Conservation (phyloP, 2,329 filamentous ascomycete species). For the Fonsecaea nubica region DNA sequence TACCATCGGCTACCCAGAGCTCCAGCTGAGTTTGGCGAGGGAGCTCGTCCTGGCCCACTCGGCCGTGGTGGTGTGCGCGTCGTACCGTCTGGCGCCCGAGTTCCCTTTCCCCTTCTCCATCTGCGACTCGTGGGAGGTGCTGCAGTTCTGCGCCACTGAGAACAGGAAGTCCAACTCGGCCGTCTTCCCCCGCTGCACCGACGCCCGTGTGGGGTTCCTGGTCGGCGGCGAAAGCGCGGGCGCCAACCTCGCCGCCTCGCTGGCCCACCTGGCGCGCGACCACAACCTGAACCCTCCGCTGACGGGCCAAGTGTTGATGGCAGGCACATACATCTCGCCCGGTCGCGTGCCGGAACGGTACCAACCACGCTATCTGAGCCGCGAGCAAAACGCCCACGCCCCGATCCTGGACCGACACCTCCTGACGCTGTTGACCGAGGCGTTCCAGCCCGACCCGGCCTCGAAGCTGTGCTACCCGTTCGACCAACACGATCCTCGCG, state of each 20-base stretch:
- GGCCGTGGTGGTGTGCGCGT: conserved; percentile 39
- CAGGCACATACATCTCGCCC: conserved; percentile 46
- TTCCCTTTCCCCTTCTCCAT: conserved; percentile 54
- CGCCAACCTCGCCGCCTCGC: conserved; percentile 49
- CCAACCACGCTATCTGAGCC: conserved; percentile 47
- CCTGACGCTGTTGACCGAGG: conserved; percentile 42
- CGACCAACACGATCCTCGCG: conserved; percentile 39
- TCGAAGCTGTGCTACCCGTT: conserved; percentile 46
- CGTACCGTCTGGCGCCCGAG: conserved; percentile 53
- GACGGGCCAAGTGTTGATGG: conserved; percentile 55
- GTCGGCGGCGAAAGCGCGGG: conserved; percentile 58
- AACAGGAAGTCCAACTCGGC: conserved; percentile 27
- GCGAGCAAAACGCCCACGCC: conserved; percentile 52
- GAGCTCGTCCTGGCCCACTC: conserved; percentile 35
- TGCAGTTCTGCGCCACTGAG: conserved; percentile 51
- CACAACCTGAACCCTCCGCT: conserved; percentile 51
- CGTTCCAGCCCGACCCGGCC: conserved; percentile 44
- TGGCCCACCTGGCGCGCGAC: conserved; percentile 51
- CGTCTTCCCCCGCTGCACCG: conserved; percentile 50
- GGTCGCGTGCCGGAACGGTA: conserved; percentile 49
- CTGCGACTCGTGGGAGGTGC: conserved; percentile 55
- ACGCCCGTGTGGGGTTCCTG: conserved; percentile 55
- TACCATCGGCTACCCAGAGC: conserved; percentile 38
- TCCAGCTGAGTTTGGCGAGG: conserved; percentile 35
- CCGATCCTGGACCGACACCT: conserved; percentile 44